These are phyloP conservation scores for Suillus plorans DNA, from an alignment of 768 basidiomycete species.

Conservation along the genomic window DNA sequence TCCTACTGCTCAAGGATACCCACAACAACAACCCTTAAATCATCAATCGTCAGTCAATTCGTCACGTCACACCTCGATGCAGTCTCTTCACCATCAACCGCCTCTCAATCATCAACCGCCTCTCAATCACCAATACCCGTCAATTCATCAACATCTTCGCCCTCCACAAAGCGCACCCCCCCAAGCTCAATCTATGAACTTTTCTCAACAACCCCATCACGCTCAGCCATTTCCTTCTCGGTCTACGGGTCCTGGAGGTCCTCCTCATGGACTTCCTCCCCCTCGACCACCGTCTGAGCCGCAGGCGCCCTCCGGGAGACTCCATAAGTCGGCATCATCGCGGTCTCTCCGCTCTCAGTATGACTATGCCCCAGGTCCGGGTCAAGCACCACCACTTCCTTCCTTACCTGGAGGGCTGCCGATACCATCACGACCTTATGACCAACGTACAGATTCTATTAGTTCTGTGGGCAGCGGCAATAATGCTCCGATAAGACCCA, in stretches of 20 bases:
- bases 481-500: slow-evolving; percentile 44
- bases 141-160: slow-evolving; percentile 12
- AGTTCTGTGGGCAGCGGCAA: slow-evolving; percentile 7
- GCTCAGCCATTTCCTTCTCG: slow-evolving; percentile 13
- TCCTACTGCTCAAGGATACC: slow-evolving; percentile 10
- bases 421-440: slow-evolving; percentile 27
- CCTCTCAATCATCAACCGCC: slow-evolving; percentile 21
- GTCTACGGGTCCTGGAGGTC: slow-evolving; percentile 14
- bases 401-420: slow-evolving; percentile 34
- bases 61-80: slow-evolving; percentile 24
- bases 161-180: slow-evolving; percentile 15
- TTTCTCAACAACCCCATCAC: slow-evolving; percentile 11
- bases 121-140: slow-evolving; percentile 14
- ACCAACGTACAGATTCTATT: slow-evolving; percentile 20
- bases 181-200: slow-evolving; percentile 21
- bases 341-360: slow-evolving; percentile 57
- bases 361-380: slow-evolving; percentile 37
- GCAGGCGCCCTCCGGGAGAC: slow-evolving; percentile 19
- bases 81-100: slow-evolving; percentile 28
- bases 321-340: slow-evolving; percentile 56
- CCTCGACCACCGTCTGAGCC: slow-evolving; percentile 52
- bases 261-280: slow-evolving; percentile 25
- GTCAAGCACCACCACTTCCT: slow-evolving; percentile 37
- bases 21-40: slow-evolving; percentile 15
- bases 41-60: slow-evolving; percentile 27